These are phyloP conservation scores for Agaricus blazei DNA, from an alignment of 768 basidiomycete genomes.

Conservation along the genomic window DNA sequence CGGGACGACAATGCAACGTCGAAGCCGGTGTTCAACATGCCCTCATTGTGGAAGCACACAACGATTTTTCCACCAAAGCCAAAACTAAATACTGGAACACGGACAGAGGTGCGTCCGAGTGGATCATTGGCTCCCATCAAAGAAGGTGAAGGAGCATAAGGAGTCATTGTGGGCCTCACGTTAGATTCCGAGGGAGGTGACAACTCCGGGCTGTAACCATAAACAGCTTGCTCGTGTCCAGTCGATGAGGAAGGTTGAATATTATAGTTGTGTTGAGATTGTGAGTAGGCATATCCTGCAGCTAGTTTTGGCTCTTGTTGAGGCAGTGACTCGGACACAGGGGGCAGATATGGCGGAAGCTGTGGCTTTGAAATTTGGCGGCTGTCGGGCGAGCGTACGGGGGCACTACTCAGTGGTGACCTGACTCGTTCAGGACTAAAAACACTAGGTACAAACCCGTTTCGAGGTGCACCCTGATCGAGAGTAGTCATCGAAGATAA, in stretches of 20 bases:
- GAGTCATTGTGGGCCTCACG: slow-evolving; percentile 37
- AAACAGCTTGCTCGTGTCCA: not conserved
- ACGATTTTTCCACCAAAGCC: slow-evolving; percentile 92
- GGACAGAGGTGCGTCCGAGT: slow-evolving; percentile 63
- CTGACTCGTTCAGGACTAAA: slow-evolving; percentile 23
- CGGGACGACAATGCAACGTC: slow-evolving; percentile 73
- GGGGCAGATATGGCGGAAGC: not conserved
- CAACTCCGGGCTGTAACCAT: not conserved
- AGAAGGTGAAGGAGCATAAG: slow-evolving; percentile 84
- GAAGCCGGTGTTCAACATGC: slow-evolving; percentile 65
- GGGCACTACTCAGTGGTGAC: slow-evolving; percentile 22
- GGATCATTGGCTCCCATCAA: slow-evolving; percentile 80
- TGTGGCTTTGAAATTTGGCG: slow-evolving; percentile 16
- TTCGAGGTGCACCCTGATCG: slow-evolving; percentile 33
- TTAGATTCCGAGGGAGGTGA: slow-evolving; percentile 23
- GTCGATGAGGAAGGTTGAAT: not conserved
- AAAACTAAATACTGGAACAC: slow-evolving; percentile 80
- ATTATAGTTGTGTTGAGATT: not conserved
- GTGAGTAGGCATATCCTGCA: not conserved
- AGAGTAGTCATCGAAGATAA: slow-evolving; percentile 4
- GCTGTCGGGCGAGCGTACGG: slow-evolving; percentile 21
- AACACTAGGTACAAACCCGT: slow-evolving; percentile 14
- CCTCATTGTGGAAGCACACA: slow-evolving; percentile 78
- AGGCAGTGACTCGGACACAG: not conserved
- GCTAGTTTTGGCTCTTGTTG: not conserved